These are phyloP conservation scores for Alternaria ethzedia DNA, from an alignment of 2,329 filamentous ascomycete species.

Conservation along the genomic window DNA sequence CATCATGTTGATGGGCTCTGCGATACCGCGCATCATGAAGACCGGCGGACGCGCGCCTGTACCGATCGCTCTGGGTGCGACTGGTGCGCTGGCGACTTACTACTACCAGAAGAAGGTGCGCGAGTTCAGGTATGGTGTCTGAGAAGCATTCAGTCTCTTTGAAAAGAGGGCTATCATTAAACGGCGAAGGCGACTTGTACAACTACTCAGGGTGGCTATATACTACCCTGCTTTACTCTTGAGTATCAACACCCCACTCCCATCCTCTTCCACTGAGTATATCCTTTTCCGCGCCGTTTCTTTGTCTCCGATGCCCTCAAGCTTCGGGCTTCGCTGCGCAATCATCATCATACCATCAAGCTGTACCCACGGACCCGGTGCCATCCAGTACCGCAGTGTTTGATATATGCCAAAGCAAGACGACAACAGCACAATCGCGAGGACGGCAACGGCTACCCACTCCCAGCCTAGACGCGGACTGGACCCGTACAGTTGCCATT, in stretches of 20 bases:
- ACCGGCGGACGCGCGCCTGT: slow-evolving; percentile 37
- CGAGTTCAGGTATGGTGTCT: slow-evolving; percentile 39
- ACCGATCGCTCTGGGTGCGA: slow-evolving; percentile 32
- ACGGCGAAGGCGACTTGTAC: not conserved
- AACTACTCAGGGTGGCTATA: not conserved
- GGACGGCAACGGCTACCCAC: slow-evolving; percentile 3
- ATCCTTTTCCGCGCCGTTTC: not conserved
- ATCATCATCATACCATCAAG: slow-evolving; percentile 8
- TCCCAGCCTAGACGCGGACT: slow-evolving; percentile 4
- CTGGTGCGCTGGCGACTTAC: slow-evolving; percentile 31
- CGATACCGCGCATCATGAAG: slow-evolving; percentile 34
- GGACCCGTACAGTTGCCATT: slow-evolving; percentile 15
- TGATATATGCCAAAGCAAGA: not conserved
- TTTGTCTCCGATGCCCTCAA: not conserved
- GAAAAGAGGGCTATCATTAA: not conserved
- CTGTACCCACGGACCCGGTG: not conserved
- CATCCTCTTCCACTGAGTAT: not conserved
- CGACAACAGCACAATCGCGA: not conserved
- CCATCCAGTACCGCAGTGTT: slow-evolving; percentile 1
- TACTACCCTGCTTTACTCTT: not conserved
- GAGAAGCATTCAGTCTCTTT: not conserved
- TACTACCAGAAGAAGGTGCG: slow-evolving; percentile 42
- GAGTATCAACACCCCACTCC: not conserved
- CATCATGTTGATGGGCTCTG: slow-evolving; percentile 29
- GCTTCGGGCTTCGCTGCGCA: not conserved